Evolutionary conservation across 441 rosid species (phyloP).

Genomic region (Cnidoscolus chayamansa): DNA sequence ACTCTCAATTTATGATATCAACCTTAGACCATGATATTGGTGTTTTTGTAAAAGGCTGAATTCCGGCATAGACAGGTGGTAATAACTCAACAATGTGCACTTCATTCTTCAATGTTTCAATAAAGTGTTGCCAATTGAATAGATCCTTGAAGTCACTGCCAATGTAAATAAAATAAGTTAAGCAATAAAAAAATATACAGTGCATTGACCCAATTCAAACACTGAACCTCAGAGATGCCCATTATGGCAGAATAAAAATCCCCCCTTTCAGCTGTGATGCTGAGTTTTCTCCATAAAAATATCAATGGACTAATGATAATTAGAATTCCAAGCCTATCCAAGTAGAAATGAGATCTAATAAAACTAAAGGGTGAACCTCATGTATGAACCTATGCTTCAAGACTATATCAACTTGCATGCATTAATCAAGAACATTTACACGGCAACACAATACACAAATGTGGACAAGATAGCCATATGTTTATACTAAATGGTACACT

Average conservation of each 20-base stretch:
- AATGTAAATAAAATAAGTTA: neutral
- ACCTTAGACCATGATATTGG: conserved; percentile 96
- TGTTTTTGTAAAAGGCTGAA: conserved; percentile 63
- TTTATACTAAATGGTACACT: too few species aligned
- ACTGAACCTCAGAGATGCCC: neutral
- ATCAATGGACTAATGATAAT: neutral
- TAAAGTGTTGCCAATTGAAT: conserved; percentile 86
- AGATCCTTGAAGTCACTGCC: conserved; percentile 88
- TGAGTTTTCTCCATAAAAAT: neutral
- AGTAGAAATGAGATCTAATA: too few species aligned
- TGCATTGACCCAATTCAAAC: conserved; percentile 3
- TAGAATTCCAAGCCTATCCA: neutral
- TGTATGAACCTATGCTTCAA: too few species aligned
- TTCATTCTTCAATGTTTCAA: conserved; percentile 67
- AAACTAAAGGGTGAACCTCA: too few species aligned
- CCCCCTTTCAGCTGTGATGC: neutral
- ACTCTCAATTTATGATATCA: conserved; percentile 6
- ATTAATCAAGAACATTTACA: too few species aligned
- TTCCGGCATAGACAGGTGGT: conserved; percentile 51
- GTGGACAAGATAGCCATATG: too few species aligned
- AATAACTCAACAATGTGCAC: conserved; percentile 70
- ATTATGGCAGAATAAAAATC: neutral
- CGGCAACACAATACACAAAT: too few species aligned
- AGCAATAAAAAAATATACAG: neutral
- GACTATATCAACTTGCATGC: too few species aligned